Conservation (phyloP, 176 grass and related monocot genomes). For the Juncus inflexus region DNA sequence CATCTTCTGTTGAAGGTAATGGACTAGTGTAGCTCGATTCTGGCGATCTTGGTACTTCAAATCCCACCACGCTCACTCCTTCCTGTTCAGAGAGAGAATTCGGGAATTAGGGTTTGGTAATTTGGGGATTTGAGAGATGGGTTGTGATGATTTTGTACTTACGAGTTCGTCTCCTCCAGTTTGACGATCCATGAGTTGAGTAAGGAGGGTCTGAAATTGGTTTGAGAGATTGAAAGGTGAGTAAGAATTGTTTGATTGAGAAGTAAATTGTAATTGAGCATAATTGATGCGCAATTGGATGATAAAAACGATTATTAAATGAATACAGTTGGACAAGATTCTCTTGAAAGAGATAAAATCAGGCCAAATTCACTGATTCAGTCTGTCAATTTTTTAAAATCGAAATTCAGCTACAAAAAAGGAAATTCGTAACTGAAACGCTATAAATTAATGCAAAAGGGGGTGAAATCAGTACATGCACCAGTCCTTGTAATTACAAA, state of each 20-base stretch:
- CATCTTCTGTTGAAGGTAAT: conserved; percentile 64
- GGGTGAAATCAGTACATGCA: not conserved
- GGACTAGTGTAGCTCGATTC: conserved; percentile 85
- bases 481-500: not conserved
- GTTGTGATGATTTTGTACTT: conserved; percentile 3
- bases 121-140: not conserved
- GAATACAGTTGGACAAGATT: too few relatives aligned
- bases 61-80: conserved; percentile 72
- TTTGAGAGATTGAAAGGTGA: too few relatives aligned
- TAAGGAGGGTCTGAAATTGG: too few relatives aligned
- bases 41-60: conserved; percentile 85
- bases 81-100: conserved; percentile 42
- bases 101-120: conserved; percentile 2
- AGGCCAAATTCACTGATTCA: too few relatives aligned
- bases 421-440: not conserved
- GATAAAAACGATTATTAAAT: too few relatives aligned
- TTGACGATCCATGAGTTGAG: conserved; percentile 16
- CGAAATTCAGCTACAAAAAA: not conserved
- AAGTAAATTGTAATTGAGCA: too few relatives aligned
- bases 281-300: too few relatives aligned
- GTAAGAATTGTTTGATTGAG: too few relatives aligned
- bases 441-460: not conserved
- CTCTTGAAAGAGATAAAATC: too few relatives aligned
- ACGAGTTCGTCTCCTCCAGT: conserved; percentile 18
- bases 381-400: too few relatives aligned